These are phyloP conservation scores for Ascoidea tarda DNA, from an alignment of 805 yeast genomes.

Conservation along the genomic window DNA sequence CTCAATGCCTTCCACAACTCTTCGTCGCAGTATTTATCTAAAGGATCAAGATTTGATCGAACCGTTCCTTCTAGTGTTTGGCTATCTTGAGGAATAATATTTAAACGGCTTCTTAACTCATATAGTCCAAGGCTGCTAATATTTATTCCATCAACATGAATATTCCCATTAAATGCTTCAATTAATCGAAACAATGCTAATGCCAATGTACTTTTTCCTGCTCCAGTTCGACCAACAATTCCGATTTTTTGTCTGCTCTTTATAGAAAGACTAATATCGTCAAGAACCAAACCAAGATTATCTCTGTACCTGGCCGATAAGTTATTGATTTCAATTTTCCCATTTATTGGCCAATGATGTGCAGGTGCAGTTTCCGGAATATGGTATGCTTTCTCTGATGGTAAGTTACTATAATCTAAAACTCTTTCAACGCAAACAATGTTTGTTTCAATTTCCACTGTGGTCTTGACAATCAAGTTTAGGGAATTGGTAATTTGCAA, in stretches of 20 bases:
- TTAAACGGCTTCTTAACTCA: conserved; percentile 39
- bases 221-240: conserved; percentile 70
- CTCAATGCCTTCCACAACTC: conserved; percentile 39
- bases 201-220: conserved; percentile 53
- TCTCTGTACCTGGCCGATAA: conserved; percentile 46
- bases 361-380: conserved; percentile 29
- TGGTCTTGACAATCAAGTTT: conserved; percentile 39
- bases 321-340: conserved; percentile 30
- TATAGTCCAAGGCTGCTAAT: conserved; percentile 32
- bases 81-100: conserved; percentile 58
- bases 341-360: conserved; percentile 37
- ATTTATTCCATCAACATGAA: conserved; percentile 39
- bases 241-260: conserved; percentile 48
- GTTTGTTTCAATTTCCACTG: conserved; percentile 51
- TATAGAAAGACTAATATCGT: conserved; percentile 28
- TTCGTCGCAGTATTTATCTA: conserved; percentile 32
- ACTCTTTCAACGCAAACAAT: conserved; percentile 58
- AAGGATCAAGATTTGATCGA: conserved; percentile 50
- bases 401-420: conserved; percentile 35
- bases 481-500: conserved; percentile 39
- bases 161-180: conserved; percentile 39
- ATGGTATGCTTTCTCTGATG: conserved; percentile 29
- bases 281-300: conserved; percentile 43
- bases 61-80: conserved; percentile 50
- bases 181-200: conserved; percentile 46